Base-by-base conservation (phyloP, 1,139 yeast genomes). In the Meyerozyma smithsonii region DNA sequence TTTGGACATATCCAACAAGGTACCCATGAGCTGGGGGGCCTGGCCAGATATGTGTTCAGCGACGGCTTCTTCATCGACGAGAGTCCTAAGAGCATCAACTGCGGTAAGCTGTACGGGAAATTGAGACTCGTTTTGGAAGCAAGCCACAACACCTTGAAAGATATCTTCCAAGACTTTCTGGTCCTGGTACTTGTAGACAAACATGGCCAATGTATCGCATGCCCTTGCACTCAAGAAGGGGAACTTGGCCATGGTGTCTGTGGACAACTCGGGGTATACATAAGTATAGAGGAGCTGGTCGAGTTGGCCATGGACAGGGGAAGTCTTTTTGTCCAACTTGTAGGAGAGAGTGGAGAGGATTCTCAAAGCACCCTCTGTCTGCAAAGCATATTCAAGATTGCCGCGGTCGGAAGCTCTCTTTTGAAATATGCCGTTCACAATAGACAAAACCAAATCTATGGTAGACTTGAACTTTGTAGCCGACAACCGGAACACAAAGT, bases 221-320 rank as follows among this genome's bases (percentile, higher is more conserved):
- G 81, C 79, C 51, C 81, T 63, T 2, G 80, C 78, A 30, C 77
- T 70, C 42, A 77, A 62, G 72, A 74, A 77, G 17, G 76, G 75
- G 23, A 62, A 55, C 20, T 53, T 54, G 8, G 56, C 39, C 16
- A 58, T 48, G 1, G 66, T 57, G 39, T 60, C 62, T 17, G 58
- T 63, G 1, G 62, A 53, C 42, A 71, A 61, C 52, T 75, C 79
- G 0, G 80, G 80, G 39, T 66, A 60, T 3, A 77, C 69, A 46
- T 65, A 71, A 11, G 73, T 59, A 42, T 60, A 64, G 32, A 74
- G 56, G 28, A 76, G 57, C 41, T 63, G 64, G 48, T 74, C 79
- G 19, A 74, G 59, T 50, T 69, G 77, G 17, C 73, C 74, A 34
- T 57, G 54, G 12, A 71, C 70, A 3, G 79, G 77, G 14, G 73